Evolutionary conservation across 805 yeast species (phyloP).

Genomic region (Wickerhamiella vanderwaltii): DNA sequence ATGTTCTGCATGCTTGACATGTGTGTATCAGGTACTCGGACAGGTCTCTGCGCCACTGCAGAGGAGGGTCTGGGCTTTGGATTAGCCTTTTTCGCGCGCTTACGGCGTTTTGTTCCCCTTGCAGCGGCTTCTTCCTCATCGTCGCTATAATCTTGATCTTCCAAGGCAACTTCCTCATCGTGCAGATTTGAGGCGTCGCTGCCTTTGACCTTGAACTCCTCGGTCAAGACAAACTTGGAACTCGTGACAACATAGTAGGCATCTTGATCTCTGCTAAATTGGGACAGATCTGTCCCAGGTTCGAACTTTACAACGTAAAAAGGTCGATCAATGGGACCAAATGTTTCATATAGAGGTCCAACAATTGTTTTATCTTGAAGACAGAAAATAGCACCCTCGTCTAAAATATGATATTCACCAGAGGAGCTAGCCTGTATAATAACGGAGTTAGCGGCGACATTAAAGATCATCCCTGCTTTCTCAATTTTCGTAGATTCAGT

Average conservation of each 20-base stretch:
- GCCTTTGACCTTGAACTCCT: slow-evolving; percentile 62
- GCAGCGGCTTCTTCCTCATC: slow-evolving; percentile 76
- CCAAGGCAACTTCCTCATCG: slow-evolving; percentile 88
- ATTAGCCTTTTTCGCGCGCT: slow-evolving; percentile 33
- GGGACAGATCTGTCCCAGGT: slow-evolving; percentile 36
- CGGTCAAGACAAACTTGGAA: slow-evolving; percentile 69
- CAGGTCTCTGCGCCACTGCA: background rate
- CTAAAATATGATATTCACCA: slow-evolving; percentile 74
- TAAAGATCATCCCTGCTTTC: slow-evolving; percentile 54
- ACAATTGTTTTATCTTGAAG: slow-evolving; percentile 49
- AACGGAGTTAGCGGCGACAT: slow-evolving; percentile 58
- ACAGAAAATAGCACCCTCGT: slow-evolving; percentile 68
- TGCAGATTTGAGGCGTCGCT: slow-evolving; percentile 90
- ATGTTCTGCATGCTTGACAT: background rate
- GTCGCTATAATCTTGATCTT: slow-evolving; percentile 90
- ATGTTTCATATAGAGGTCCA: slow-evolving; percentile 76
- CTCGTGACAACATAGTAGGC: slow-evolving; percentile 72
- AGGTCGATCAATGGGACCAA: slow-evolving; percentile 79
- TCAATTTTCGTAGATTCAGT: slow-evolving; percentile 54
- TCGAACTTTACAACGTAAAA: slow-evolving; percentile 63
- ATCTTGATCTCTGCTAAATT: slow-evolving; percentile 39
- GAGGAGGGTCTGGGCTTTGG: background rate
- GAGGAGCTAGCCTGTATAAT: slow-evolving; percentile 61
- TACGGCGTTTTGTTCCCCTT: slow-evolving; percentile 51
- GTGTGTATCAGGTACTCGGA: background rate